Percentiles rank a stretch among this genome's conserved stretches.
Evolutionary conservation across 169 alveolate species (phyloP).

Genomic region (Plasmodium cynomolgi): DNA sequence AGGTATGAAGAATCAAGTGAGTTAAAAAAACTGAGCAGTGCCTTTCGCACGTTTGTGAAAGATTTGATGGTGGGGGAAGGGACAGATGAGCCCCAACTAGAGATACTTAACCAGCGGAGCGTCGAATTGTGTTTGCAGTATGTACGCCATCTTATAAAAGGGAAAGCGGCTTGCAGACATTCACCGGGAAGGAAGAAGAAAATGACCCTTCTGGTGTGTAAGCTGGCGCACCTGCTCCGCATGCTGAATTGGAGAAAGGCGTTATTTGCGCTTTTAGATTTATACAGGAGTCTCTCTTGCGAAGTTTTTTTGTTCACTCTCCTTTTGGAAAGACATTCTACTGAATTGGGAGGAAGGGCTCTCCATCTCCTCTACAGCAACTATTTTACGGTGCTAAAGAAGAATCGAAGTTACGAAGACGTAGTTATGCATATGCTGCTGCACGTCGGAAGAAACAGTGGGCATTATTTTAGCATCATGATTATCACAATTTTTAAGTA

Average conservation of each 20-base stretch:
- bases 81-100: neutral
- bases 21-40: neutral
- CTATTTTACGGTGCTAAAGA: neutral
- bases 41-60: neutral
- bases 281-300: conserved; percentile 3
- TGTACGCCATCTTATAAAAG: conserved; percentile 20
- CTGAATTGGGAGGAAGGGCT: neutral
- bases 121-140: conserved; percentile 11
- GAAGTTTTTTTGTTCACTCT: conserved; percentile 16
- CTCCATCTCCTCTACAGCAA: neutral
- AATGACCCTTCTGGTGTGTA: neutral
- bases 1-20: neutral
- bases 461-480: conserved; percentile 8
- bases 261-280: conserved; percentile 2
- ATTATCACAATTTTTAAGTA: conserved; percentile 14
- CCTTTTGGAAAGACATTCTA: neutral
- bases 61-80: neutral
- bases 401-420: conserved; percentile 4
- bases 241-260: conserved; percentile 43
- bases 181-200: neutral
- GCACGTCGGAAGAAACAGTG: neutral
- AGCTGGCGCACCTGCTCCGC: neutral
- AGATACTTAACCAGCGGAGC: neutral
- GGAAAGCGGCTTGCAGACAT: neutral
- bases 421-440: conserved; percentile 6